Base-by-base conservation (phyloP, 2,329 filamentous ascomycete genomes). In the Alternaria hordeiaustralica region DNA sequence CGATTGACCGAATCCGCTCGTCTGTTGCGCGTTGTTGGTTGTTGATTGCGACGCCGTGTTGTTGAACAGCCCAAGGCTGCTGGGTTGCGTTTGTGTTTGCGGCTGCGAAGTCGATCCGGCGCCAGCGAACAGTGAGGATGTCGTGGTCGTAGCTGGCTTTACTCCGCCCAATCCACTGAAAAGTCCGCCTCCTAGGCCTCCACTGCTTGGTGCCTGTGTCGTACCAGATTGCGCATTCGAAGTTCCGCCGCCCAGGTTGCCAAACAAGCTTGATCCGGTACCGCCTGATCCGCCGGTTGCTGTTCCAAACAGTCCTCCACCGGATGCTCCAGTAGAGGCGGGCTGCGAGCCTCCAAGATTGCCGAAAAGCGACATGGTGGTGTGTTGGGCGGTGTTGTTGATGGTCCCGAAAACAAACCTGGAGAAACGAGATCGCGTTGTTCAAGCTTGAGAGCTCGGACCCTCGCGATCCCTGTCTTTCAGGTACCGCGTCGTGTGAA, bases 341-440 rank as follows among this genome's bases (percentile, higher is more conserved):
- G 76, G 76, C 69, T 74, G 75, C 13, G 63, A 57, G 66, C 67
- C 71, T 51, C 74, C 73, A 57, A 75, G 64, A 63, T 71, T 72
- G 45, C 72, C 71, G 69, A 80, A 79, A 21, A 79, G 71, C 60
- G 71, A 75, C 75, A 78, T 78, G 70, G 63, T 71, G 71, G 64
- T 66, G 64, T 69, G 65, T 65, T 64, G 62, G 61, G 68, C 63
- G 55, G 56, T 74, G 74, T 72, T 72, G 75, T 73, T 72, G 76
- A 70, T 72, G 70, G 68, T 69, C 58, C 65, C 33, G 65, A 71
- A 70, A 73, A 72, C 67, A 71, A 69, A 63, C 63, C 43, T 67
- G 30, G 58, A 68, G 67, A 55, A 67, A 66, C 58, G 54, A 69
- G 64, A 63, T 72, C 75, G 72, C 75, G 73, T 71, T 67, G 61